A percentile compares a stretch with the other conserved stretches of the same genome.
These are phyloP conservation scores for Colletotrichum chlorophyti DNA, from an alignment of 2,329 filamentous ascomycete genomes.

Conservation along the genomic window DNA sequence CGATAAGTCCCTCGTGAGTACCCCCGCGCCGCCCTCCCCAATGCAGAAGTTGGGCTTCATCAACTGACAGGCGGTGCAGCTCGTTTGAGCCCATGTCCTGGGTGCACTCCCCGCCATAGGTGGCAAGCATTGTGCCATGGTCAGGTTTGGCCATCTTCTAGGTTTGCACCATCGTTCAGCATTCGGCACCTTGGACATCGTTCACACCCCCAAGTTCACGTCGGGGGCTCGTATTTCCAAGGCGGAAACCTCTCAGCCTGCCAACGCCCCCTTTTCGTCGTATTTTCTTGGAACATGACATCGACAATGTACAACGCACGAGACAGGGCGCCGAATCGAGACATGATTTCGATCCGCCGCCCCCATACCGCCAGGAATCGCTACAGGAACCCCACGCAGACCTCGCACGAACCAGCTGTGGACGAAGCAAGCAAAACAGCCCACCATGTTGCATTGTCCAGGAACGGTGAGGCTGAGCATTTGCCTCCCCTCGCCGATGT, in stretches of 20 bases:
- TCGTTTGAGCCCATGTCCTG: neutral
- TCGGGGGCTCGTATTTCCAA: too few relatives aligned
- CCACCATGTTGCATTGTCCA: neutral
- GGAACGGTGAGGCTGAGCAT: neutral
- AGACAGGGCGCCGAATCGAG: neutral
- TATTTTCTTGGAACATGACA: too few relatives aligned
- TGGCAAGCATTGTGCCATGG: neutral
- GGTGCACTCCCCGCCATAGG: too few relatives aligned
- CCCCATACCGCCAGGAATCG: neutral
- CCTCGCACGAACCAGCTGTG: too few relatives aligned
- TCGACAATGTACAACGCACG: neutral
- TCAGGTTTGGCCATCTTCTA: neutral
- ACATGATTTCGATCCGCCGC: neutral
- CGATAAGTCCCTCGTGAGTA: neutral
- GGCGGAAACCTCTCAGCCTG: too few relatives aligned
- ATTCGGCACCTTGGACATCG: neutral
- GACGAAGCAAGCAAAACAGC: neutral
- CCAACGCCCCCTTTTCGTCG: too few relatives aligned
- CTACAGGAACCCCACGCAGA: too few relatives aligned
- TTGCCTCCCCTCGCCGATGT: neutral
- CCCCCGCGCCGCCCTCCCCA: neutral
- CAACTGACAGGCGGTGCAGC: neutral
- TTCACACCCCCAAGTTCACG: too few relatives aligned
- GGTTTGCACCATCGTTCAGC: too few relatives aligned
- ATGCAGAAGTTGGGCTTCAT: constrained; percentile 15